These are phyloP conservation scores for Mrakia hoshinonis DNA, from an alignment of 768 basidiomycete genomes.

Conservation along the genomic window DNA sequence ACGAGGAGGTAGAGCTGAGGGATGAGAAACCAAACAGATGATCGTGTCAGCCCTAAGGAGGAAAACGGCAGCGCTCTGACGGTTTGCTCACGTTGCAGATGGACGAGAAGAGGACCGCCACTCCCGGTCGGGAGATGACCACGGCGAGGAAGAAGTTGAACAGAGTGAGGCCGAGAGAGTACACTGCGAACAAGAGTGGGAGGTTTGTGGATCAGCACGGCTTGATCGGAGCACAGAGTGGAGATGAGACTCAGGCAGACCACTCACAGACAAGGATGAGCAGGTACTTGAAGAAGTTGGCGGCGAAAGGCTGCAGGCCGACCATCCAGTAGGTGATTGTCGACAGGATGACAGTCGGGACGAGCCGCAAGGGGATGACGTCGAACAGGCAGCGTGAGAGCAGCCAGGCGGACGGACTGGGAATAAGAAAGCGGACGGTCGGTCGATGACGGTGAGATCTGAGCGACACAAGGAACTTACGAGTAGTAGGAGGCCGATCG, in stretches of 20 bases:
- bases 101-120: constrained; percentile 77
- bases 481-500: constrained; percentile 77
- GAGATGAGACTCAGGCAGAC: constrained; percentile 37
- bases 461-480: constrained; percentile 41
- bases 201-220: constrained; percentile 18
- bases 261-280: constrained; percentile 79
- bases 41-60: not conserved
- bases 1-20: constrained; percentile 47
- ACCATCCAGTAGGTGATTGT: constrained; percentile 78
- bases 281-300: constrained; percentile 88
- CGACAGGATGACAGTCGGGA: constrained; percentile 78
- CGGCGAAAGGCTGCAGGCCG: constrained; percentile 66
- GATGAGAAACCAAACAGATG: not conserved
- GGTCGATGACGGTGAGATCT: constrained; percentile 5
- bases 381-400: constrained; percentile 82
- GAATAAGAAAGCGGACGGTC: not conserved
- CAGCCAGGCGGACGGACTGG: constrained; percentile 80
- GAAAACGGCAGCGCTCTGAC: constrained; percentile 36
- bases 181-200: not conserved
- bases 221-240: constrained; percentile 78
- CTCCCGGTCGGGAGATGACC: constrained; percentile 72
- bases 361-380: constrained; percentile 73
- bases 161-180: constrained; percentile 35
- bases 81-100: constrained; percentile 45
- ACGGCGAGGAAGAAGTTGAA: constrained; percentile 78